Evolutionary conservation across 2,329 filamentous ascomycete genomes (phyloP), one percentile per base, ranked within the genome.

Genomic region (Pseudogymnoascus sp.): DNA sequence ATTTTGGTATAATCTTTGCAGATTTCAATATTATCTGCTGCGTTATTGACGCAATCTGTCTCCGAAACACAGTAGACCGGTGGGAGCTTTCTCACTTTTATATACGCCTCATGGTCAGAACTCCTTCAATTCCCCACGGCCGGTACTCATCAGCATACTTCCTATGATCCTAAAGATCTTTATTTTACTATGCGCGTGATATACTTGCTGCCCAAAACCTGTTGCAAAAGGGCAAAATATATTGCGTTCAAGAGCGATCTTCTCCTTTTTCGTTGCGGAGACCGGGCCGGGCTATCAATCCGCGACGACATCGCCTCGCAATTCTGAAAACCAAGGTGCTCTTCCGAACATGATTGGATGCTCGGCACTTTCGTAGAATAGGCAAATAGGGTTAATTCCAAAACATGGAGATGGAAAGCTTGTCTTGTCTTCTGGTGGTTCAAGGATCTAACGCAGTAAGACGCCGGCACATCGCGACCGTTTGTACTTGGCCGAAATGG

Each of bases 1-100:
- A 77, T 77, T 14, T 62, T 73, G 68, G 62, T 65, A 50, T 18
- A 60, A 25, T 25, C 25, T 56, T 31, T 18, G 25, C 2, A n/a
- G n/a, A 18, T 56, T 10, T 33, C 8, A 16, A 50, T 33, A n/a
- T 18, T 33, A 33, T 33, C 8, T 33, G 2, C 10, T 56, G 50
- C 25, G 25, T 56, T 56, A 31, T 33, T 18, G 47, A 53, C 18
- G n/a, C 47, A 31, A 18, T 53, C 7, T 56, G 50, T 56, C 25
- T 56, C 28, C n/a, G 16, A 31, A 16, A 14, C 47, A 53, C 6
- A 18, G 10, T 7, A 53, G 10, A 16, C 7, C 2, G 7, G 50
- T 33, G 50, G 50, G 50, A 33, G n/a, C 2, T 7, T 56, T 56
- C 50, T 56, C 28, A 33, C 50, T 18, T 56, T 56, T 56, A 56